These are phyloP conservation scores for Vachellia pachyceras DNA, from an alignment of 306 rosid genomes.

Conservation along the genomic window DNA sequence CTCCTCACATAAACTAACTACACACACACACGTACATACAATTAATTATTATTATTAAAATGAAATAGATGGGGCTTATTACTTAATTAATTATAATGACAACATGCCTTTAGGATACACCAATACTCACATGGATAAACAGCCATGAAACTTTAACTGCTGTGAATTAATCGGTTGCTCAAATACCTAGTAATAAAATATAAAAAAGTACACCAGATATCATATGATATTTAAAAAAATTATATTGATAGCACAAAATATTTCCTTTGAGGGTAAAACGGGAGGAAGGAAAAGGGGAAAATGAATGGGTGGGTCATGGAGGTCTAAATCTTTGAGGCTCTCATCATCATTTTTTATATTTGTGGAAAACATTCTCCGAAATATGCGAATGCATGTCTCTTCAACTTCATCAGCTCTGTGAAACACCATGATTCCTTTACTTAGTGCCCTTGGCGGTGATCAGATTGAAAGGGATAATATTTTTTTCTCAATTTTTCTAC, in stretches of 20 bases:
- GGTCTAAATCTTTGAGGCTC: background rate
- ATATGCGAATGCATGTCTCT: conserved; percentile 46
- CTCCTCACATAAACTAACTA: background rate
- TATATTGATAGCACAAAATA: background rate
- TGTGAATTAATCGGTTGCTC: too few species aligned
- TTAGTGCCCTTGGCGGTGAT: conserved; percentile 20
- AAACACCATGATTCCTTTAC: conserved; percentile 18
- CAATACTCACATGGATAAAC: too few species aligned
- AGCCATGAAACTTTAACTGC: too few species aligned
- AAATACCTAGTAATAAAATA: too few species aligned
- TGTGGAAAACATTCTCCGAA: conserved; percentile 44
- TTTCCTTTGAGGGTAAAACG: background rate
- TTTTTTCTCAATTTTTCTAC: background rate
- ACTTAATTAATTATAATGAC: too few species aligned
- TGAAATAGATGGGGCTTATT: background rate
- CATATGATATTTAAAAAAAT: background rate
- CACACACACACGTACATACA: background rate
- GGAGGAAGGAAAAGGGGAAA: background rate
- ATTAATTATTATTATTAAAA: background rate
- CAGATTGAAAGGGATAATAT: background rate
- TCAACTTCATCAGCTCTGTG: conserved; percentile 27
- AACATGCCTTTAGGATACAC: too few species aligned
- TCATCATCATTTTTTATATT: conserved; percentile 13
- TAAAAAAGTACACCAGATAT: too few species aligned
- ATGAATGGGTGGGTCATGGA: conserved; percentile 21